These are phyloP conservation scores for Cyclotella kingstonii DNA, from an alignment of 108 stramenopile species.

Conservation along the genomic window DNA sequence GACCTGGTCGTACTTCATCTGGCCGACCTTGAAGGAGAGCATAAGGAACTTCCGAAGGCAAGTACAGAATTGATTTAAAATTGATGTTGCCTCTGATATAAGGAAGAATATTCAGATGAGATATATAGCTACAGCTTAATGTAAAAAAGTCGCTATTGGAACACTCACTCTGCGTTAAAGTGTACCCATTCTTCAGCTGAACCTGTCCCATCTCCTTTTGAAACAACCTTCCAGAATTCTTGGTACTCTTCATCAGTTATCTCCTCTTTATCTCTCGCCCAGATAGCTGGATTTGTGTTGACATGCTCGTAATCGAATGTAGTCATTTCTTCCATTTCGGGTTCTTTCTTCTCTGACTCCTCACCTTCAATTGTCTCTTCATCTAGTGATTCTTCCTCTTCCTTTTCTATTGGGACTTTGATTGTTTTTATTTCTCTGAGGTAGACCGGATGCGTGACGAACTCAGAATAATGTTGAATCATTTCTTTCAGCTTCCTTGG, in stretches of 20 bases:
- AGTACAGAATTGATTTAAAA: constrained; percentile 97
- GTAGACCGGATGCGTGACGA: constrained; percentile 98
- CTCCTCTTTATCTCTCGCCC: constrained; percentile 95
- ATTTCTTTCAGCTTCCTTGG: constrained; percentile 76
- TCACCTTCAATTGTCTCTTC: constrained; percentile 31
- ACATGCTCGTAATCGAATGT: constrained; percentile 89
- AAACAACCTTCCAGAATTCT: constrained; percentile 82
- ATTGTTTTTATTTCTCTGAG: constrained; percentile 74
- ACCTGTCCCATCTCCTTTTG: constrained; percentile 74
- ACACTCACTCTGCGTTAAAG: constrained; percentile 95
- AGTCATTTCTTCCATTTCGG: constrained; percentile 85
- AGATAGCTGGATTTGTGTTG: constrained; percentile 95
- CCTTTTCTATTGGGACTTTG: constrained; percentile 78
- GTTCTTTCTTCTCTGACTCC: constrained; percentile 48
- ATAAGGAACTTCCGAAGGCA: constrained; percentile 76
- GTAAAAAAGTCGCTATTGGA: too few species aligned
- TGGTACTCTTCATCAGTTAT: constrained; percentile 98
- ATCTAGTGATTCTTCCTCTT: constrained; percentile 71
- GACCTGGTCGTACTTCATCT: constrained; percentile 42
- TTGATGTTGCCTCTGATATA: constrained; percentile 94
- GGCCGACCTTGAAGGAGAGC: constrained; percentile 49
- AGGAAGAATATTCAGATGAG: background rate
- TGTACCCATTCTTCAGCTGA: constrained; percentile 91
- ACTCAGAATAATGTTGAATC: constrained; percentile 97
- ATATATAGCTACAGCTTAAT: too few species aligned